phyloP scores from a whole-genome alignment of 225 moss, liverwort and hornwort genomes.

The Marchantia polymorpha region DNA sequence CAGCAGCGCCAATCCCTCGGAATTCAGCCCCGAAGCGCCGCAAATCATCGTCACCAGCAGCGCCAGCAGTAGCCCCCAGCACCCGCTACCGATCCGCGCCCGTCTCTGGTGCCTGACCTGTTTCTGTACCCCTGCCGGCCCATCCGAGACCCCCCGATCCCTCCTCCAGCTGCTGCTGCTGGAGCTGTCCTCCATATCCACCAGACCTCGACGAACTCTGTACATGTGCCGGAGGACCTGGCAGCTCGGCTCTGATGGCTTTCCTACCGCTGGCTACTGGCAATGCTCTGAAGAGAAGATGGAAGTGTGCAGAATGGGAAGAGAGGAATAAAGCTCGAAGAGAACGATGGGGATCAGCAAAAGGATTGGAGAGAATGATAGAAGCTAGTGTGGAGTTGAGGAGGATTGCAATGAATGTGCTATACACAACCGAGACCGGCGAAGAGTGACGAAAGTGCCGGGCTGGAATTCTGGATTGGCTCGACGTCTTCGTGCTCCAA shows the following conservation, averaged over 20 bases:
- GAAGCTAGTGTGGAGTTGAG: not conserved
- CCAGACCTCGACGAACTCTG: not conserved
- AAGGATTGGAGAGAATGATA: no score
- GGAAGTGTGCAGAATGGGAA: not conserved
- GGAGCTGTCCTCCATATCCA: not conserved
- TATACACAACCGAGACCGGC: not conserved
- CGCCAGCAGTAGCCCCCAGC: not conserved
- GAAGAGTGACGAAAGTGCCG: not conserved
- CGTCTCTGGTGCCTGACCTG: not conserved
- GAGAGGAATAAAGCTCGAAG: not conserved
- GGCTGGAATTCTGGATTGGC: not conserved
- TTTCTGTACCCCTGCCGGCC: not conserved
- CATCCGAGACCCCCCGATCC: not conserved
- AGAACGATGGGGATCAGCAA: no score
- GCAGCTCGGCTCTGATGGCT: no score
- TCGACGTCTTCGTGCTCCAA: not conserved
- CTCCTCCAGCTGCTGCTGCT: not conserved
- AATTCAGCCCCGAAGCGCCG: slow-evolving; percentile 20
- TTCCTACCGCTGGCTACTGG: not conserved
- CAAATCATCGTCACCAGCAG: not conserved
- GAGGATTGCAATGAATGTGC: not conserved
- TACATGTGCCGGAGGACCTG: not conserved
- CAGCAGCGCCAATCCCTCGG: slow-evolving; percentile 26
- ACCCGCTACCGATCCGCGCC: not conserved
- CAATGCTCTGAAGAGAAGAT: not conserved